These are phyloP conservation scores for Mortierella sp. DNA, from an alignment of 371 early-diverging fungal genomes.

Conservation along the genomic window DNA sequence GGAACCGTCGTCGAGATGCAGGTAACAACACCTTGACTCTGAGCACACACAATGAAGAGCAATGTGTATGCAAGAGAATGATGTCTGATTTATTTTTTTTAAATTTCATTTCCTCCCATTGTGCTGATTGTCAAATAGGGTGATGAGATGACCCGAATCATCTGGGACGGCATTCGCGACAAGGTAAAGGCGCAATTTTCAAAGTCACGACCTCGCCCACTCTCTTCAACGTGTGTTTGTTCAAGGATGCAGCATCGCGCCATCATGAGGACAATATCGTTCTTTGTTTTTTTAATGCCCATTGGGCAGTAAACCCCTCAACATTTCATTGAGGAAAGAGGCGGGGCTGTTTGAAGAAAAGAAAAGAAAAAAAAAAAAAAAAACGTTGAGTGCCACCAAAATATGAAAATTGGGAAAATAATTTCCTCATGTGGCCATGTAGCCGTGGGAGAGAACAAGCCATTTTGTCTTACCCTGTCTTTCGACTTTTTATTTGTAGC, in stretches of 20 bases:
- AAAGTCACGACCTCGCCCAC: slow-evolving; percentile 13
- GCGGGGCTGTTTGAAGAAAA: too few species aligned
- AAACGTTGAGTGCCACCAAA: slow-evolving; percentile 23
- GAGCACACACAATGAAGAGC: neutral
- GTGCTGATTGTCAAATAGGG: too few species aligned
- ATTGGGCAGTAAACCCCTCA: too few species aligned
- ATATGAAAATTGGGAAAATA: slow-evolving; percentile 6
- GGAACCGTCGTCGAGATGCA: slow-evolving; percentile 59
- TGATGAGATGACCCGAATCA: slow-evolving; percentile 97
- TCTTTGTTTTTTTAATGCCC: too few species aligned
- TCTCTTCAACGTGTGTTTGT: too few species aligned
- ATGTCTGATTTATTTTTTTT: neutral
- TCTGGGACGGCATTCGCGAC: slow-evolving; percentile 95
- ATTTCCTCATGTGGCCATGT: neutral
- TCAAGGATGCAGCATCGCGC: too few species aligned
- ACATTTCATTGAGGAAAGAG: neutral
- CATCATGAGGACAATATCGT: too few species aligned
- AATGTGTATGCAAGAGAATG: neutral
- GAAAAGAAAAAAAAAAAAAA: neutral
- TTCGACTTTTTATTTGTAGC: slow-evolving; percentile 30
- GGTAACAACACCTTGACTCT: slow-evolving; percentile 19
- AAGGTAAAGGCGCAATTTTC: slow-evolving; percentile 59
- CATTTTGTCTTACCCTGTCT: neutral
- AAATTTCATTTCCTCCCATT: neutral
- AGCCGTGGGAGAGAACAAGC: slow-evolving; percentile 23